phyloP scores from a whole-genome alignment of 2,329 filamentous ascomycete species.

The Apiospora phragmitis region DNA sequence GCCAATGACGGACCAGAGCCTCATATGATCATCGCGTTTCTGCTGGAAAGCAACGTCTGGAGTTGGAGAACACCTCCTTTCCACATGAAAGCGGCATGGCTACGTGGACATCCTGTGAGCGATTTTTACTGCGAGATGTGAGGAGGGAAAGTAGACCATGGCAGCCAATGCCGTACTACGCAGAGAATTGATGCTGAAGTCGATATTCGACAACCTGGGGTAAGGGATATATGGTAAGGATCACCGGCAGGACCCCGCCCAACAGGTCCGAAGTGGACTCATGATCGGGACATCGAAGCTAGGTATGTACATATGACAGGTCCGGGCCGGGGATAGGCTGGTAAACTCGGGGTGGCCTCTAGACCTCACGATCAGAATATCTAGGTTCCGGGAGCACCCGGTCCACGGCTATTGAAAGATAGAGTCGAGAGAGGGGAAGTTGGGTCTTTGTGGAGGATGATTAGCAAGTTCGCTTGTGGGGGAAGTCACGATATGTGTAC shows the following conservation, averaged over 20 bases:
- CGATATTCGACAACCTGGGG: neutral
- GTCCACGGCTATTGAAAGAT: neutral
- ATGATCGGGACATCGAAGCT: neutral
- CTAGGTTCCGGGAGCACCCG: neutral
- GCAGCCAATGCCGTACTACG: neutral
- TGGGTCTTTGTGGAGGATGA: neutral
- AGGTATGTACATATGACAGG: neutral
- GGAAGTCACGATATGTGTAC: neutral
- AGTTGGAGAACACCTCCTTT: neutral
- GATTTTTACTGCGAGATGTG: neutral
- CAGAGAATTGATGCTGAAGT: neutral
- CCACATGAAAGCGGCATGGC: neutral
- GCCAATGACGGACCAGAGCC: too few relatives aligned
- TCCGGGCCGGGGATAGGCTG: neutral
- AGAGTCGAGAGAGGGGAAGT: neutral
- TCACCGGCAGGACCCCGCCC: neutral
- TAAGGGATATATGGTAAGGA: neutral
- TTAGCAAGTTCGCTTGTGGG: neutral
- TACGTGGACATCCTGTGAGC: neutral
- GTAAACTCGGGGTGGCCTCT: neutral
- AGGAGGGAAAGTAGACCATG: neutral
- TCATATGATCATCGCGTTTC: too few relatives aligned
- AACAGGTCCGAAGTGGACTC: constrained; percentile 2
- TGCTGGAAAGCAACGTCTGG: too few relatives aligned
- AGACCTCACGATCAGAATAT: neutral